Conservation (phyloP, 176 grass and related monocot genomes). For the Oryza longistaminata region DNA sequence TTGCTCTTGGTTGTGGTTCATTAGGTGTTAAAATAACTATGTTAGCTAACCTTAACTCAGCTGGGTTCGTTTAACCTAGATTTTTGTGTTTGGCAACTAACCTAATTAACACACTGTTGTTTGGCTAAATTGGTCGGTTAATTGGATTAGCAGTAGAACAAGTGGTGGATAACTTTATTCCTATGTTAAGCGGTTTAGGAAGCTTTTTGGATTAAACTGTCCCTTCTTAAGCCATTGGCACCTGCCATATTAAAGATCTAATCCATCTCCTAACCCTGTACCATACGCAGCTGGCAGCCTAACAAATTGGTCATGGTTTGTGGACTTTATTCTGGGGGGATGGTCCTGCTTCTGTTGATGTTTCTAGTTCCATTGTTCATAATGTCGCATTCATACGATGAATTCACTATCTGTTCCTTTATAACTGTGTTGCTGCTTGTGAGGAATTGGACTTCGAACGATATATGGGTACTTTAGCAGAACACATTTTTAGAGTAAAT, state of each 20-base stretch:
- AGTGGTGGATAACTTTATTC: neutral
- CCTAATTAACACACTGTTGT: neutral
- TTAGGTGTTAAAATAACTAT: neutral
- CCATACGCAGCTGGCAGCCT: neutral
- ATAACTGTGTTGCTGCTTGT: neutral
- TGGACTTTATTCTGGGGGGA: constrained; percentile 14
- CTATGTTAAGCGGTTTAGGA: neutral
- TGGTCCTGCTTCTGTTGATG: constrained; percentile 3
- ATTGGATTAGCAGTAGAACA: neutral
- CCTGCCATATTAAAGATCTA: neutral
- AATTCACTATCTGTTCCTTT: constrained; percentile 16
- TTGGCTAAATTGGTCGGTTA: neutral
- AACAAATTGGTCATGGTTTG: constrained; percentile 23
- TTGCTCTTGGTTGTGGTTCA: neutral
- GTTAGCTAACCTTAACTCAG: neutral
- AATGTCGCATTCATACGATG: constrained; percentile 5
- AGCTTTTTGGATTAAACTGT: neutral
- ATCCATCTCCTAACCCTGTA: neutral
- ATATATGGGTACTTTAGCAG: neutral
- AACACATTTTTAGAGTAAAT: neutral
- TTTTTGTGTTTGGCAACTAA: neutral
- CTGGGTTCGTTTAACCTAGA: neutral
- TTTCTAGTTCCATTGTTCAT: constrained; percentile 4
- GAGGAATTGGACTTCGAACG: neutral
- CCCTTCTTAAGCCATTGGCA: neutral